Evolutionary conservation across 257 asterid species (phyloP).

Genomic region (Asclepias syriaca): DNA sequence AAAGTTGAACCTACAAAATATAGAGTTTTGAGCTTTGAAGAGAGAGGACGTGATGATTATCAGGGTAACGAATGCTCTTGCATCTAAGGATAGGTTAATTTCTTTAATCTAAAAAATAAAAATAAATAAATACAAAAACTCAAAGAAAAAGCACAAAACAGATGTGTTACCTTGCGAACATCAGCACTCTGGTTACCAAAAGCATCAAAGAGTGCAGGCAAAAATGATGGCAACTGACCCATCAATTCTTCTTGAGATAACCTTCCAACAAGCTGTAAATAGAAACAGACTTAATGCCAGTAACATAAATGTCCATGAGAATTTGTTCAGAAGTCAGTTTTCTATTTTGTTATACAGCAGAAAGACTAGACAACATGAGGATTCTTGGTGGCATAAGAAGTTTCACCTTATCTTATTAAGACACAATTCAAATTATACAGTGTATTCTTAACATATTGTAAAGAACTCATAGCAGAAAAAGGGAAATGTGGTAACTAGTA

Average conservation of each 20-base stretch:
- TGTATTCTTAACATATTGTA: background rate
- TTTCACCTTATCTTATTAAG: background rate
- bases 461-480: background rate
- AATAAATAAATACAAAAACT: background rate
- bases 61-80: background rate
- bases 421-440: background rate
- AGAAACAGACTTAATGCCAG: slow-evolving; percentile 15
- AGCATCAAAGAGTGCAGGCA: slow-evolving; percentile 95
- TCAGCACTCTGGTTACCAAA: slow-evolving; percentile 98
- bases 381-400: background rate
- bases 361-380: background rate
- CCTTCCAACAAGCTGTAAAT: slow-evolving; percentile 83
- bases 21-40: background rate
- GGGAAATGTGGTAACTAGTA: background rate
- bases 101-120: background rate
- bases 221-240: slow-evolving; percentile 78
- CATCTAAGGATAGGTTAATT: background rate
- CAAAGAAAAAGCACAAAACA: background rate
- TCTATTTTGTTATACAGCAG: background rate
- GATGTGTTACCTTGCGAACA: slow-evolving; percentile 75
- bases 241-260: slow-evolving; percentile 87
- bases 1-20: background rate
- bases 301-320: background rate
- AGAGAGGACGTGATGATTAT: background rate
- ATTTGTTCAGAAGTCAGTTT: background rate